Evolutionary conservation across 1,139 yeast species (phyloP), one percentile per base, ranked within the genome.

Genomic region (Zygoascus sp.): DNA sequence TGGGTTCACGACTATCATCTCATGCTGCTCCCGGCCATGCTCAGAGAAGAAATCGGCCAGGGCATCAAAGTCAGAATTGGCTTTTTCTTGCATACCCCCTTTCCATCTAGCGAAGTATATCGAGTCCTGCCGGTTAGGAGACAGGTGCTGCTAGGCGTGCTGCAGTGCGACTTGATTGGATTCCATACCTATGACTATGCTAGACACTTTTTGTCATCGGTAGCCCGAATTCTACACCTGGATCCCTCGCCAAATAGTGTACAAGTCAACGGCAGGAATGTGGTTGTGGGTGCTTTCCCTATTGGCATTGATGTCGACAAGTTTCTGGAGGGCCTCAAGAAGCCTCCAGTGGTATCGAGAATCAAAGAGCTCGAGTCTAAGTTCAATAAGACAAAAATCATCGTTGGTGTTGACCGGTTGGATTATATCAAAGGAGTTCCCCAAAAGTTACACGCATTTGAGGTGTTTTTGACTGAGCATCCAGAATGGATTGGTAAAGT

Each of bases 121-220:
- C 59, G 99, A 63, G 90, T 94, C 50, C 73, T 94, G 59, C 99
- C 99, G 0, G 98, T 94, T 15, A 77, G 99, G 66, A 80, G 83
- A 58, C 98, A 94, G 66, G 89, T 94, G 48, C 72, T 94, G 58
- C 79, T 78, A 52, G 99, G 99, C 43, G 95, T 94, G 2, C 72
- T 94, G 62, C 83, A 94, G 58, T 92, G 97, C 69, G 96, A 94
- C 64, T 75, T 94, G 58, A 81, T 94, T 60, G 99, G 99, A 0
- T 94, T 94, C 75, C 99, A 94, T 66, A 94, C 98, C n/a, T 94
- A 94, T 66, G 99, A 94, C 66, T 94, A 94, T 61, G 98, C 96
- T n/a, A 78, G 99, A 58, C 99, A 94, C 69, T 94, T 94, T 67
- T 69, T 94, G 49, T 83, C 95, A 17, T 82, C 96, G 0, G 96